These are phyloP conservation scores for Calophaca sinica DNA, from an alignment of 306 rosid species.

Conservation along the genomic window DNA sequence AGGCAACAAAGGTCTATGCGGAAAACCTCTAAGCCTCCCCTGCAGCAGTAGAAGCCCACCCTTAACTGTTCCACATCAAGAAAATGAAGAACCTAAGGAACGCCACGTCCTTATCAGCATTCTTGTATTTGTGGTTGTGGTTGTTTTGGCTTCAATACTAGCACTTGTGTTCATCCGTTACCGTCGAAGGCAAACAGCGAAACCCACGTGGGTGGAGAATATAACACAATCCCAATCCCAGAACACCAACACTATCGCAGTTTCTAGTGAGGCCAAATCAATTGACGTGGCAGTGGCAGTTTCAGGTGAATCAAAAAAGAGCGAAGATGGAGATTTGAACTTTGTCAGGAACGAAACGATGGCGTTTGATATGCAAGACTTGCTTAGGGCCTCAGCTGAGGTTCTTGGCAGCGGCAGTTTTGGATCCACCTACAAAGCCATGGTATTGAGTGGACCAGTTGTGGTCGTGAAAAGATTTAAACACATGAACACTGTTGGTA, in stretches of 20 bases:
- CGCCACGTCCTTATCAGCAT: constrained; percentile 33
- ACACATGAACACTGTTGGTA: constrained; percentile 68
- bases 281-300: constrained; percentile 15
- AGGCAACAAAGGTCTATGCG: constrained; percentile 80
- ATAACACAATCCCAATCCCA: background rate
- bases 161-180: constrained; percentile 39
- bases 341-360: constrained; percentile 56
- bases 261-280: constrained; percentile 41
- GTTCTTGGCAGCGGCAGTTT: constrained; percentile 84
- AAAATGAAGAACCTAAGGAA: constrained; percentile 31
- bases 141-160: constrained; percentile 45
- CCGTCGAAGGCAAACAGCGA: constrained; percentile 38
- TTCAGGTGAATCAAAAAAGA: constrained; percentile 29
- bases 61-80: background rate
- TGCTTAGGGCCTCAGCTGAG: constrained; percentile 82
- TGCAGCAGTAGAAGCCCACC: constrained; percentile 52
- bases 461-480: constrained; percentile 87
- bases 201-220: background rate
- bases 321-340: constrained; percentile 51
- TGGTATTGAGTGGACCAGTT: constrained; percentile 60
- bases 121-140: constrained; percentile 43
- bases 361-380: constrained; percentile 68
- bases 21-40: constrained; percentile 57
- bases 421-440: constrained; percentile 84
- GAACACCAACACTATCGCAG: constrained; percentile 2